Evolutionary conservation across 345 rosid genomes (phyloP), one percentile per base, ranked within the genome.

Genomic region (Abelmoschus esculentus): DNA sequence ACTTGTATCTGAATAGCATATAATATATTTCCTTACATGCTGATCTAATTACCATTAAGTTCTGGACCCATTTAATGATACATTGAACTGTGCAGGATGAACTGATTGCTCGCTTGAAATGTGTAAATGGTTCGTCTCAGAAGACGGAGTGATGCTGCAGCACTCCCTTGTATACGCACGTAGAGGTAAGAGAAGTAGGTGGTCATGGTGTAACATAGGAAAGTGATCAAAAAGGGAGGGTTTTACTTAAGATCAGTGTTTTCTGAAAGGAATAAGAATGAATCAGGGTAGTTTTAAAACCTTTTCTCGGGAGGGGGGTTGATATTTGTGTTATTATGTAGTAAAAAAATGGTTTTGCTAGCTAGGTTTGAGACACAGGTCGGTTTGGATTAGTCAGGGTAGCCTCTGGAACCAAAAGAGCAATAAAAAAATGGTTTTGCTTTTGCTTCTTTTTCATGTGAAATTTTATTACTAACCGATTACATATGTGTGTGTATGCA

Each of bases 101-200:
- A 78, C 85, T 93, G 83, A 83, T 93, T 38, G 81, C 85, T 1
- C 90, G 96, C 71, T 74, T 93, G 83, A 93, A 81, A 79, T 74
- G 76, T 72, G 79, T 66, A 26, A 87, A 60, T 72, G 80, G 69
- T 28, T 28, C 40, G 4, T 84, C 49, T 79, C 77, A 28, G 69
- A 66, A 40, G 28, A 44, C 15, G 9, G 38, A 47, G 63, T 36
- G 49, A 66, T 5, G 26, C 47, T 31, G 71, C 56, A 46, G 56
- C 61, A 61, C 19, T 22, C 26, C 26, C 26, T 0, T 22, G 26
- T 22, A 22, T 22, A 22, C 26, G 26, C 26, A 22, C 32, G 28
- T 52, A 7, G 64, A 53, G 74, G 52, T 38, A 47, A 36, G 62
- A 61, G 57, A 40, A 42, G 62, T 72, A 62, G 72, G 54, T 53